Evolutionary conservation across 2,329 filamentous ascomycete genomes (phyloP), one percentile per base, ranked within the genome.

Genomic region (Albifimbria verrucaria): DNA sequence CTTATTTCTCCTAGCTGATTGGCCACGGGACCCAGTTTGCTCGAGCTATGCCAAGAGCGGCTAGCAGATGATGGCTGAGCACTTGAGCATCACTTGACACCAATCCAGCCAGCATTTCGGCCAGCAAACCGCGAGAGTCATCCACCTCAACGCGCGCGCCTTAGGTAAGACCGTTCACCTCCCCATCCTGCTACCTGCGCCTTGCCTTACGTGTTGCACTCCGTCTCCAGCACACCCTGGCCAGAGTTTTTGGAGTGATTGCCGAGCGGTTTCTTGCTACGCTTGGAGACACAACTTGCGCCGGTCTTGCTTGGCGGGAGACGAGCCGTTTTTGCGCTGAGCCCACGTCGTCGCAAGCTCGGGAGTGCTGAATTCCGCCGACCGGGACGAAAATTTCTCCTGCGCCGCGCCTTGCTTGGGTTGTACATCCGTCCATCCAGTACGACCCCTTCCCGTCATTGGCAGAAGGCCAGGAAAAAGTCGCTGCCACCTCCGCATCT

Each of bases 361-460:
- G 46, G 46, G 21, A 26, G 46, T 48, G 24, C 26, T 21, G 26
- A 21, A 49, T 55, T 52, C 49, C 55, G 54, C 57, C 57, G 57
- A 57, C 55, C 54, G 59, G 57, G 55, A 62, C 63, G 64, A 70
- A 69, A 69, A 65, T 65, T 68, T 70, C 64, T 66, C 57, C 59
- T 58, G n/a, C 63, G 58, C n/a, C 21, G 44, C 44, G 23, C 21
- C 44, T 11, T 24, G 44, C 23, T 12, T 39, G 15, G 12, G 32
- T n/a, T 39, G 32, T 39, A 39, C 32, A 39, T n/a, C 32, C n/a
- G n/a, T n/a, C n/a, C n/a, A n/a, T n/a, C n/a, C n/a, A n/a, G n/a
- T n/a, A n/a, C n/a, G n/a, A n/a, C n/a, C n/a, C n/a, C n/a, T n/a
- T n/a, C n/a, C n/a, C n/a, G n/a, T n/a, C n/a, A n/a, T n/a, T n/a